These are phyloP conservation scores for Coffea eugenioides DNA, from an alignment of 257 asterid genomes.

Conservation along the genomic window DNA sequence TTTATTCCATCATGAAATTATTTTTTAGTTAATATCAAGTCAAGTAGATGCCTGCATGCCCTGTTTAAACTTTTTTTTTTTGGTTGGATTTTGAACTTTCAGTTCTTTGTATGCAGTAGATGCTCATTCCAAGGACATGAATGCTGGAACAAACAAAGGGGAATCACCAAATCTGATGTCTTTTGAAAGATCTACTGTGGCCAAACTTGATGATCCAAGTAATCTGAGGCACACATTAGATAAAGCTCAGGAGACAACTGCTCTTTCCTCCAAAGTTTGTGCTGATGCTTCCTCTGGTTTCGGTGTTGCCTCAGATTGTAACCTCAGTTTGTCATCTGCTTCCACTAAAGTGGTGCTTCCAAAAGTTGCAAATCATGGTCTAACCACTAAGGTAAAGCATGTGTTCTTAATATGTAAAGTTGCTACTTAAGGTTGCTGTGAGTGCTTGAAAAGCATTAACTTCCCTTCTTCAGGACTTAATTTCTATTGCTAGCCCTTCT, in stretches of 20 bases:
- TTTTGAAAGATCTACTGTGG: slow-evolving; percentile 26
- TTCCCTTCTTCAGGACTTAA: neutral
- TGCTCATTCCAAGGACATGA: slow-evolving; percentile 21
- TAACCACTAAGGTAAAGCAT: slow-evolving; percentile 47
- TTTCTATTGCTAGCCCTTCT: slow-evolving; percentile 13
- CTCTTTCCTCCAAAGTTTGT: slow-evolving; percentile 31
- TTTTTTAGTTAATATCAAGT: neutral
- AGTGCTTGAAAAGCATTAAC: neutral
- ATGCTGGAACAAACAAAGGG: slow-evolving; percentile 22
- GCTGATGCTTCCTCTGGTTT: slow-evolving; percentile 27
- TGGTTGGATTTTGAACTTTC: neutral
- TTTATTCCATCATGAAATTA: neutral
- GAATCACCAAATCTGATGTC: slow-evolving; percentile 26
- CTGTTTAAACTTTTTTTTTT: neutral
- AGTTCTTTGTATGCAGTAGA: slow-evolving; percentile 31
- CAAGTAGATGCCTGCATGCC: neutral
- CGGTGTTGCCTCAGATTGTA: slow-evolving; percentile 36
- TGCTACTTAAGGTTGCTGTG: neutral
- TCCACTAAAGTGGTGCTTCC: slow-evolving; percentile 40
- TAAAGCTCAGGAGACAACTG: slow-evolving; percentile 25
- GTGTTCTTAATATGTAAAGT: neutral
- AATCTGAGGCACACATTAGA: slow-evolving; percentile 32
- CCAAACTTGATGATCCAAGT: slow-evolving; percentile 32
- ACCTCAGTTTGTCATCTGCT: slow-evolving; percentile 48
- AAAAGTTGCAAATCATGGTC: slow-evolving; percentile 37